These are phyloP conservation scores for Ophiorrhiza pumila DNA, from an alignment of 257 asterid genomes.

Conservation along the genomic window DNA sequence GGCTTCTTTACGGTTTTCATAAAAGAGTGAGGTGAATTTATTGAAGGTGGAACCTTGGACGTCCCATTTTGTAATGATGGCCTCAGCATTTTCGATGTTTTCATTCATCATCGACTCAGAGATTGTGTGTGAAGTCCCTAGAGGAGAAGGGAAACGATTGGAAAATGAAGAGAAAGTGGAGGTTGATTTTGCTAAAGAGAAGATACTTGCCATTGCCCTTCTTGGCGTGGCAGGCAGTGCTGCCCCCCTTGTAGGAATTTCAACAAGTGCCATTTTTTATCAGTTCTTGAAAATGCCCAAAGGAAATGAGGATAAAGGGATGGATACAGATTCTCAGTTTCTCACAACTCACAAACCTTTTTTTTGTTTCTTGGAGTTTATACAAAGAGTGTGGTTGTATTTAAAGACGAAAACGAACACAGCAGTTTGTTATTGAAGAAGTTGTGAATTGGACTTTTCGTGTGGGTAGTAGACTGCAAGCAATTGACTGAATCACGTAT, in stretches of 20 bases:
- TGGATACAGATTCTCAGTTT: no score
- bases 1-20: constrained; percentile 46
- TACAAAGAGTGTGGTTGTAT: neutral
- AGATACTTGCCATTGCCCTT: constrained; percentile 23
- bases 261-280: constrained; percentile 40
- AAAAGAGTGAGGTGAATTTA: constrained; percentile 44
- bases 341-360: neutral
- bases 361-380: neutral
- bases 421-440: constrained; percentile 1
- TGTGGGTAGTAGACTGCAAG: neutral
- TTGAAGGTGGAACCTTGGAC: constrained; percentile 30
- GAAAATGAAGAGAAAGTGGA: constrained; percentile 26
- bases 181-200: constrained; percentile 27
- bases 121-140: constrained; percentile 21
- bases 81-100: constrained; percentile 35
- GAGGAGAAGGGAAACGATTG: constrained; percentile 24
- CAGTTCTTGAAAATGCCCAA: neutral
- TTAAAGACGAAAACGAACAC: neutral
- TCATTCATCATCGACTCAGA: constrained; percentile 50
- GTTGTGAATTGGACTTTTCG: neutral
- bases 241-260: constrained; percentile 23
- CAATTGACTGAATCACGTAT: constrained; percentile 6
- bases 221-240: constrained; percentile 31
- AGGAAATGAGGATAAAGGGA: neutral
- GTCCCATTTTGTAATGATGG: constrained; percentile 50